These are phyloP conservation scores for Vararia minispora DNA, from an alignment of 768 basidiomycete species.

Conservation along the genomic window DNA sequence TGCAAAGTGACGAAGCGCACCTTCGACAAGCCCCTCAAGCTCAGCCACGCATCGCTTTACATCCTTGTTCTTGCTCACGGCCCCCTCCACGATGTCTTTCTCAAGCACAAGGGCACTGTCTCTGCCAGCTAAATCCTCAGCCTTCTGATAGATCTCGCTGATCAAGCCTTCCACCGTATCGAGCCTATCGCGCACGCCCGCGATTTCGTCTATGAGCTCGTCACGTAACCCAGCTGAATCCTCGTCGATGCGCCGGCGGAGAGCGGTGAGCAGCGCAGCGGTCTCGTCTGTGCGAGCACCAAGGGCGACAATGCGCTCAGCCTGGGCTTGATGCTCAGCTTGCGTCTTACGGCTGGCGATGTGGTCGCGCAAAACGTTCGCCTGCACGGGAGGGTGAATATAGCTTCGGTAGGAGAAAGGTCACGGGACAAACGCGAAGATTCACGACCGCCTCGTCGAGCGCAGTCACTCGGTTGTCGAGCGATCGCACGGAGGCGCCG, in stretches of 20 bases:
- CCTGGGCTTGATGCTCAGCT: constrained; percentile 12
- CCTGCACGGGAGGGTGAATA: constrained; percentile 2
- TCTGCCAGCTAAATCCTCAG: no score
- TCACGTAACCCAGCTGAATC: not conserved
- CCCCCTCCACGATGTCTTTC: no score
- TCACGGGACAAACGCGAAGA: constrained; percentile 10
- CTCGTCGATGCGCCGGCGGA: constrained; percentile 1
- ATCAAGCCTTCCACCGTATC: constrained; percentile 4
- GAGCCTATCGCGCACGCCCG: constrained; percentile 1
- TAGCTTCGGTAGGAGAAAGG: not conserved
- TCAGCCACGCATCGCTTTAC: no score
- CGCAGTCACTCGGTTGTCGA: constrained; percentile 8
- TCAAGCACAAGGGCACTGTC: no score
- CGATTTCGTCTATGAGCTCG: constrained; percentile 1
- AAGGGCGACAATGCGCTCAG: constrained; percentile 11
- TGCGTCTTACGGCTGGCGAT: constrained; percentile 16
- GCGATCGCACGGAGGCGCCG: constrained; percentile 17
- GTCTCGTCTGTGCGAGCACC: constrained; percentile 10
- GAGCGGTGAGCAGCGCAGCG: constrained; percentile 4
- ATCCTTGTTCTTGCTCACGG: no score
- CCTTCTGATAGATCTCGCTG: constrained; percentile 6
- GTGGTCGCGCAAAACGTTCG: constrained; percentile 13
- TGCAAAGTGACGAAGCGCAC: no score
- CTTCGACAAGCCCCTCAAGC: no score
- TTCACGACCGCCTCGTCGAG: constrained; percentile 14